phyloP scores from a whole-genome alignment of 345 rosid species.

The Eucalyptus melliodora region DNA sequence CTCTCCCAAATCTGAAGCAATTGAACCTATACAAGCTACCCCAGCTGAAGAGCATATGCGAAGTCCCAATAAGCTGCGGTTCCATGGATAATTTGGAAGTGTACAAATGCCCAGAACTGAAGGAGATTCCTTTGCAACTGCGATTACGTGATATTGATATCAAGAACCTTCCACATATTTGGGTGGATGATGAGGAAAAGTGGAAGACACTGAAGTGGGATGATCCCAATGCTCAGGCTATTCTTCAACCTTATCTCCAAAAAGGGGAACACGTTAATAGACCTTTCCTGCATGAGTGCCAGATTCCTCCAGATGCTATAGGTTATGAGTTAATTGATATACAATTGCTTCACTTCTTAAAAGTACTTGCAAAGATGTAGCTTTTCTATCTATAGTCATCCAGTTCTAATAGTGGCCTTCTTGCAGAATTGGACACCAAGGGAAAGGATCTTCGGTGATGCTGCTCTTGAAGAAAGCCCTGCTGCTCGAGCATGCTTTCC shows the following conservation, averaged over 20 bases:
- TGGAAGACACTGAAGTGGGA: neutral
- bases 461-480: no score
- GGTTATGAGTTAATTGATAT: no score
- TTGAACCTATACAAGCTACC: fast-evolving
- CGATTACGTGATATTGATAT: neutral
- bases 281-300: fast-evolving
- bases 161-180: neutral
- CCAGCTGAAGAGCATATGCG: neutral
- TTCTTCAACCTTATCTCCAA: neutral
- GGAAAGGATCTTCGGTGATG: no score
- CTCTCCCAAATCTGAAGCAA: neutral
- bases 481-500: no score
- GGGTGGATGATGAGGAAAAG: neutral
- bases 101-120: neutral
- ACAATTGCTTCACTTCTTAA: neutral
- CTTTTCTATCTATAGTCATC: no score
- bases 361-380: no score
- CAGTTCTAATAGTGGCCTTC: no score
- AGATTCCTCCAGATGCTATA: no score
- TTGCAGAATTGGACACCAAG: no score
- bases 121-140: neutral
- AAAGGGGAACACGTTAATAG: neutral
- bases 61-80: neutral
- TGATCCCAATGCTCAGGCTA: neutral
- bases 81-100: fast-evolving